Percentiles rank a stretch among this genome's conserved stretches.
These are phyloP conservation scores for Kodamaea fungicola DNA, from an alignment of 1,139 yeast species.

Conservation along the genomic window DNA sequence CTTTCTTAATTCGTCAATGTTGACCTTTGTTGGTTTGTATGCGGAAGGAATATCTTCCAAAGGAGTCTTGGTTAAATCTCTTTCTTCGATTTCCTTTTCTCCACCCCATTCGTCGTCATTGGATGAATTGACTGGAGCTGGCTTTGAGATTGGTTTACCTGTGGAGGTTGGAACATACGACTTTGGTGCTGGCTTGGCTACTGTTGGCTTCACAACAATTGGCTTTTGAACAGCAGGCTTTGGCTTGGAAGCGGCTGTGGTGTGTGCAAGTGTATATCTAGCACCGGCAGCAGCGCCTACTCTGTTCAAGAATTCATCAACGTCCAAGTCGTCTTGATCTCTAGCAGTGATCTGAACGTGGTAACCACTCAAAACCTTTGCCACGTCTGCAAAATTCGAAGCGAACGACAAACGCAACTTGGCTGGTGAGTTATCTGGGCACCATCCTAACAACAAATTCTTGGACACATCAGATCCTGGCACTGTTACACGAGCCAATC, in stretches of 20 bases:
- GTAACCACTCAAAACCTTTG: conserved; percentile 70
- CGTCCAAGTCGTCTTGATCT: conserved; percentile 84
- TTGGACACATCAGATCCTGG: conserved; percentile 88
- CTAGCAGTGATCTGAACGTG: conserved; percentile 98
- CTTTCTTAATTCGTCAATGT: conserved; percentile 41
- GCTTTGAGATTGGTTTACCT: conserved; percentile 26
- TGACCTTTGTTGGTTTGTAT: conserved; percentile 62
- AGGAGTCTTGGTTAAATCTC: conserved; percentile 65
- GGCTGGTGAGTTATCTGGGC: conserved; percentile 82
- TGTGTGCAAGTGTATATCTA: conserved; percentile 68
- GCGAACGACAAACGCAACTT: conserved; percentile 74
- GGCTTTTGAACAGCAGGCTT: conserved; percentile 14
- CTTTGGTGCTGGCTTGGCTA: conserved; percentile 24
- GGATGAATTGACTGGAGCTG: conserved; percentile 26
- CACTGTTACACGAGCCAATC: conserved; percentile 81
- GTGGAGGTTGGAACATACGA: conserved; percentile 37
- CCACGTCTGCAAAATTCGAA: conserved; percentile 69
- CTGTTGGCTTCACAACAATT: conserved; percentile 18
- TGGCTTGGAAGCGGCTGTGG: conserved; percentile 6
- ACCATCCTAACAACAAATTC: conserved; percentile 87
- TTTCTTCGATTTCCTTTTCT: conserved; percentile 62
- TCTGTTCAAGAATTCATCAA: conserved; percentile 67
- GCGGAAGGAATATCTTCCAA: conserved; percentile 59
- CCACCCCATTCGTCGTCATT: conserved; percentile 66
- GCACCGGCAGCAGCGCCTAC: conserved; percentile 95